Conservation (phyloP, 2,329 filamentous ascomycete genomes). For the Neopestalotiopsis sp. region DNA sequence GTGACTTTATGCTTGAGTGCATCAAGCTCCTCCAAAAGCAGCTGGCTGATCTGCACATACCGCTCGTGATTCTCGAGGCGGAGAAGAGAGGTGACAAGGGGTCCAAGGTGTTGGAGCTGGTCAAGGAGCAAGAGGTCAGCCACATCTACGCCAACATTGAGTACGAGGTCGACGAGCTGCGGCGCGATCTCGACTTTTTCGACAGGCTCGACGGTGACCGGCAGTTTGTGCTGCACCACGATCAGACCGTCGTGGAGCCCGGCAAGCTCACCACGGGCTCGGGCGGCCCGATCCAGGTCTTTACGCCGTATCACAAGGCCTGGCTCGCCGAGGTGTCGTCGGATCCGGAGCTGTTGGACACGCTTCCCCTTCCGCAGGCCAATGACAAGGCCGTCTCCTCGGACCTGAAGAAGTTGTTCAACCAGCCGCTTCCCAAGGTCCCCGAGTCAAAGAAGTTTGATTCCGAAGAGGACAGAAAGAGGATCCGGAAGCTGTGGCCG, state of each 20-base stretch:
- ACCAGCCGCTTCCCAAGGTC: slow-evolving; percentile 32
- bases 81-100: slow-evolving; percentile 26
- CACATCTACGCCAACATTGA: slow-evolving; percentile 33
- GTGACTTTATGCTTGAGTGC: slow-evolving; percentile 31
- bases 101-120: slow-evolving; percentile 23
- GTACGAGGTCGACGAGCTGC: slow-evolving; percentile 33
- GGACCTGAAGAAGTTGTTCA: slow-evolving; percentile 33
- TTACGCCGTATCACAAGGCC: slow-evolving; percentile 33
- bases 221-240: slow-evolving; percentile 26
- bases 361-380: slow-evolving; percentile 35
- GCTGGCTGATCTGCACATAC: slow-evolving; percentile 27
- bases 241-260: slow-evolving; percentile 30
- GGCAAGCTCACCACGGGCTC: slow-evolving; percentile 25
- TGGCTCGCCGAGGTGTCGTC: slow-evolving; percentile 46
- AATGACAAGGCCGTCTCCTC: slow-evolving; percentile 38
- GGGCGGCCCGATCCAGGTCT: slow-evolving; percentile 30
- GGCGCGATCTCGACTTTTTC: slow-evolving; percentile 30
- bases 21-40: slow-evolving; percentile 27
- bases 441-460: slow-evolving; percentile 39
- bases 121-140: slow-evolving; percentile 25
- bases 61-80: slow-evolving; percentile 28
- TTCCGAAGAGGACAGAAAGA: slow-evolving; percentile 35
- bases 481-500: slow-evolving; percentile 42
- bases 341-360: slow-evolving; percentile 53
- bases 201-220: slow-evolving; percentile 21